Percentiles rank a stretch among this genome's conserved stretches.
These are phyloP conservation scores for Gigaspora rosea DNA, from an alignment of 192 early-diverging fungal species.

Conservation along the genomic window DNA sequence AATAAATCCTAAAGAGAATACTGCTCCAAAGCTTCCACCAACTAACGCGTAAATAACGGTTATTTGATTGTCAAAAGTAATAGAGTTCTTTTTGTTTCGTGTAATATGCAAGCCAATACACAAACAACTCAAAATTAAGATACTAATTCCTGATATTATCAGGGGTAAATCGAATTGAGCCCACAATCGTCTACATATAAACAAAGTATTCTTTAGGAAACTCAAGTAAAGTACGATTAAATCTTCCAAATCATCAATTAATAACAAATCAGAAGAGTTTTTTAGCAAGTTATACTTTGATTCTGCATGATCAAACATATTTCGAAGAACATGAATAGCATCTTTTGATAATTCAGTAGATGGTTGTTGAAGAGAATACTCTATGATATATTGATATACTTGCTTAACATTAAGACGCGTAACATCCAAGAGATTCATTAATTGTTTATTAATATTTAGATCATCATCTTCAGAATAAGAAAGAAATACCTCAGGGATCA, in stretches of 20 bases:
- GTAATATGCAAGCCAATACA: slow-evolving; percentile 36
- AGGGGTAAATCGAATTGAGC: slow-evolving; percentile 85
- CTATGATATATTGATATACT: slow-evolving; percentile 61
- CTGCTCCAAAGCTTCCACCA: slow-evolving; percentile 28
- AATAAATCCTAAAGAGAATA: slow-evolving; percentile 27
- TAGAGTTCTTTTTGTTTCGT: slow-evolving; percentile 29
- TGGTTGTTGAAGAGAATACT: slow-evolving; percentile 57
- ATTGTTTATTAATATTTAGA: slow-evolving; percentile 30
- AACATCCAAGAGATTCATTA: slow-evolving; percentile 54
- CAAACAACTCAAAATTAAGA: slow-evolving; percentile 51
- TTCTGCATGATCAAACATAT: slow-evolving; percentile 38
- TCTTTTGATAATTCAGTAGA: slow-evolving; percentile 56
- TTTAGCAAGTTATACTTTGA: slow-evolving; percentile 34
- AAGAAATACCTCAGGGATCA: slow-evolving; percentile 86
- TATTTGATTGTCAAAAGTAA: slow-evolving; percentile 34
- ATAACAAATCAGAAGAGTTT: background rate
- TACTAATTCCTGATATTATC: slow-evolving; percentile 71
- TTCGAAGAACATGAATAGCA: slow-evolving; percentile 38
- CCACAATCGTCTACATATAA: slow-evolving; percentile 82
- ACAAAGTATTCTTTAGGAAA: slow-evolving; percentile 66
- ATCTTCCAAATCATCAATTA: slow-evolving; percentile 34
- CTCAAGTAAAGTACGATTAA: slow-evolving; percentile 36
- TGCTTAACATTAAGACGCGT: slow-evolving; percentile 68
- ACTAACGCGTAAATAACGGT: slow-evolving; percentile 29
- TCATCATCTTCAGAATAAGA: slow-evolving; percentile 16